Evolutionary conservation across 2,329 filamentous ascomycete species (phyloP), one percentile per base, ranked within the genome.

Genomic region (Aspergillus alliaceus): DNA sequence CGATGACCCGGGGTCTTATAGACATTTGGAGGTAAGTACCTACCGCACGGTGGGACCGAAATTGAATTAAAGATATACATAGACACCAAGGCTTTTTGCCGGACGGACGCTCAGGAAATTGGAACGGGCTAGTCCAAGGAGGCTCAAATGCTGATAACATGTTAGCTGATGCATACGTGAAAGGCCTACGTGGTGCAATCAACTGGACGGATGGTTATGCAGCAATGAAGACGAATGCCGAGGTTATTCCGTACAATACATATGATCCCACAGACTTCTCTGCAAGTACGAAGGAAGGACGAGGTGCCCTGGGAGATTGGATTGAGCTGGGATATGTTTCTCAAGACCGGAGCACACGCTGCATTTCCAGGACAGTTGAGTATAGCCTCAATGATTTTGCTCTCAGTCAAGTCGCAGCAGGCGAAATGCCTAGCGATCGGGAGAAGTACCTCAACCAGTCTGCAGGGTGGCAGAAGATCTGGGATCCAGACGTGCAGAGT

Each of bases 121-220:
- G 77, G 76, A 90, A 89, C 57, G 84, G 42, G 81, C 83, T 15
- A 56, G 57, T 66, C 7, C 88, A 91, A 70, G 88, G 87, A 14
- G 88, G 88, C 4, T 87, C 83, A 2, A 89, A 90, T 66, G 83
- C 84, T 3, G 88, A 91, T 67, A 90, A 89, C 53, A 83, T 91
- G 4, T 80, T 91, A 8, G 88, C 88, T 2, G 88, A 91, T 66
- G 88, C 88, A 0, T 90, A 85, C 59, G 80, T 90, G 29, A 91
- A 91, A 70, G 86, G 86, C 0, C 81, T 90, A 2, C 77, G 81
- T 7, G 86, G 84, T 2, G 75, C 74, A 1, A 77, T 91, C 48
- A 79, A 90, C 72, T 91, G 88, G 88, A 76, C 78, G 0, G 82
- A 84, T 44, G 86, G 80, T 2, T 88, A 85, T 59, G 75, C 79